Evolutionary conservation across 164 flowering plant genomes (phyloP), one percentile per base, ranked within the genome.

Genomic region (Brasenia schreberi): DNA sequence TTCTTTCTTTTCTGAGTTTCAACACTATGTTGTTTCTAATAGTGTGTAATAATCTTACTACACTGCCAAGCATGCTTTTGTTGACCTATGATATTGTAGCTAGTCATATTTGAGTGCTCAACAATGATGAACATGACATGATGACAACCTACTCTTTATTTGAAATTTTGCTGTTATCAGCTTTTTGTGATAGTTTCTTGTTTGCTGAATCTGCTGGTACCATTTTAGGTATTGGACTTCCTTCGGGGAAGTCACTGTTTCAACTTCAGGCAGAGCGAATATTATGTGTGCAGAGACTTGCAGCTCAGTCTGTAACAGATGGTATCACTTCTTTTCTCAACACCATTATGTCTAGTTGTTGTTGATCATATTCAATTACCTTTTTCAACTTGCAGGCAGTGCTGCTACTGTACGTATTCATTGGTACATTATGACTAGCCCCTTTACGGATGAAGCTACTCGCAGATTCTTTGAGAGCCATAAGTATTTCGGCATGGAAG

Each of bases 341-440:
- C 16, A 14, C 56, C 3, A 49, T 49, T 49, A 14, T 49, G 16
- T 49, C 56, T 5, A 49, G 56, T 49, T 33, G 12, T 45, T 12
- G 12, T 49, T 49, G 10, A 49, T 14, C 56, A 49, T 49, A 14
- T 49, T 14, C 16, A 49, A 49, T 49, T 53, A 18, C 33, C 56
- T 18, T 56, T 64, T 33, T 33, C 39, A 33, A 42, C 60, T 42
- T 73, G 74, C 80, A 87, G 94, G 87, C 66, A 72, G 83, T 65
- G 79, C 74, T 68, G 76, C 75, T 65, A 65, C 73, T 70, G 80
- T 81, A 19, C 85, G 80, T 67, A 90, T 90, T 67, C 97, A 86
- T 75, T 95, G 99, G 99, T 95, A 95, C 76, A 83, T 95, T 70
- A 95, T 92, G 99, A 95, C 99, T 43, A 95, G 97, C 76, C 96